Percentiles rank a stretch among this genome's conserved stretches.
These are phyloP conservation scores for Letharia columbiana DNA, from an alignment of 495 filamentous ascomycete genomes.

Conservation along the genomic window DNA sequence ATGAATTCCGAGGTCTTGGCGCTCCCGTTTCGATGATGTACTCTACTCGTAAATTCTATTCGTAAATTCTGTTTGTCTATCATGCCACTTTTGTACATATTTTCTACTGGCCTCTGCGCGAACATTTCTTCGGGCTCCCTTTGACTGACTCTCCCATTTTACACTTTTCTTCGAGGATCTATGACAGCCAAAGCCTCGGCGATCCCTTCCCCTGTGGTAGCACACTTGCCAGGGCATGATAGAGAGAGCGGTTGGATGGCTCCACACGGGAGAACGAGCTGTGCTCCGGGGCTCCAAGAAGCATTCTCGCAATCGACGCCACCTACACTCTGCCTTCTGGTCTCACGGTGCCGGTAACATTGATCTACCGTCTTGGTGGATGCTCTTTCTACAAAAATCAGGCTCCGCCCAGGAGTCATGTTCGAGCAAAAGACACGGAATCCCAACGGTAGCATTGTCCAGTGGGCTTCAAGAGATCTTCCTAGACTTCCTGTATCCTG, in stretches of 20 bases:
- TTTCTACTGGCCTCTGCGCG: background rate
- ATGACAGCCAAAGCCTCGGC: conserved; percentile 38
- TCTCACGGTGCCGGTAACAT: conserved; percentile 51
- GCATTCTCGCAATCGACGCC: conserved; percentile 47
- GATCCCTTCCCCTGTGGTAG: conserved; percentile 32
- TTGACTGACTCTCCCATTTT: background rate
- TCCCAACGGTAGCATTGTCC: conserved; percentile 1
- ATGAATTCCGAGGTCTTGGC: background rate
- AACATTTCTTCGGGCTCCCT: background rate
- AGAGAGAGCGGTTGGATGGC: conserved; percentile 69
- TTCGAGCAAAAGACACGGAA: background rate
- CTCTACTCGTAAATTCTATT: background rate
- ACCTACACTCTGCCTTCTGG: conserved; percentile 59
- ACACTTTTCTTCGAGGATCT: background rate
- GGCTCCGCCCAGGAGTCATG: background rate
- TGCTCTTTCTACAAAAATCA: conserved; percentile 30
- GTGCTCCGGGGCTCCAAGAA: conserved; percentile 50
- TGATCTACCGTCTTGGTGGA: conserved; percentile 45
- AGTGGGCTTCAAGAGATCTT: conserved; percentile 27
- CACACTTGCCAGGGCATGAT: conserved; percentile 52
- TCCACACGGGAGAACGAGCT: conserved; percentile 66
- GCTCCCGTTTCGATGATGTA: background rate
- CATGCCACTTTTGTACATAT: background rate
- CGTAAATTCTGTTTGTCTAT: background rate
- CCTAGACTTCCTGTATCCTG: conserved; percentile 58